Evolutionary conservation across 2,329 filamentous ascomycete species (phyloP).

Genomic region (Huntiella decipiens): DNA sequence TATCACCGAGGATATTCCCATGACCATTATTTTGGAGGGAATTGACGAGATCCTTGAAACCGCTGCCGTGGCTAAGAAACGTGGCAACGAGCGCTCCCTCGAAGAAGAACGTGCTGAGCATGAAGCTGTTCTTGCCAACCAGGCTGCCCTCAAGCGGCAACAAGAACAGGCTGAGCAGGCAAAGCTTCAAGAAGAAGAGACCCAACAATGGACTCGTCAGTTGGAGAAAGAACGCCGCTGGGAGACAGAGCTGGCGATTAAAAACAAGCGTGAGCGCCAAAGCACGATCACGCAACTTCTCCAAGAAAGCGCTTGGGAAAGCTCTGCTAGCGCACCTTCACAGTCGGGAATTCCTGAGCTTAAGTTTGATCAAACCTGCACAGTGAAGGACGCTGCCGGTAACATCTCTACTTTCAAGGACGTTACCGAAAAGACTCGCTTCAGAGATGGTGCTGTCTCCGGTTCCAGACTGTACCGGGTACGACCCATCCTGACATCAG

Average conservation of each 20-base stretch:
- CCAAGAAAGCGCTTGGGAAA: too few species aligned
- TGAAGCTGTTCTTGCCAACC: conserved; percentile 48
- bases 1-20: conserved; percentile 36
- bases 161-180: conserved; percentile 32
- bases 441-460: conserved; percentile 35
- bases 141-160: conserved; percentile 36
- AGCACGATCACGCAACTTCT: too few species aligned
- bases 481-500: conserved; percentile 41
- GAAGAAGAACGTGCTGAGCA: conserved; percentile 77
- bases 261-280: conserved; percentile 28
- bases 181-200: conserved; percentile 45
- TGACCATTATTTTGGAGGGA: conserved; percentile 46
- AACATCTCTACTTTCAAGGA: conserved; percentile 48
- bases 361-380: conserved; percentile 49
- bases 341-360: conserved; percentile 18
- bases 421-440: conserved; percentile 49
- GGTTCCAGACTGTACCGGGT: conserved; percentile 54
- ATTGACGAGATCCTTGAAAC: conserved; percentile 68
- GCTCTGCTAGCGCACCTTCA: too few species aligned
- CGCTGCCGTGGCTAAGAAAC: conserved; percentile 57
- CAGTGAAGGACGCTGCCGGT: conserved; percentile 42
- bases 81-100: conserved; percentile 59
- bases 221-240: conserved; percentile 53
- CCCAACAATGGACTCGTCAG: conserved; percentile 49
- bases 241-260: conserved; percentile 42